Conservation (phyloP, 2,329 filamentous ascomycete species). For the Aspergillus unguis region DNA sequence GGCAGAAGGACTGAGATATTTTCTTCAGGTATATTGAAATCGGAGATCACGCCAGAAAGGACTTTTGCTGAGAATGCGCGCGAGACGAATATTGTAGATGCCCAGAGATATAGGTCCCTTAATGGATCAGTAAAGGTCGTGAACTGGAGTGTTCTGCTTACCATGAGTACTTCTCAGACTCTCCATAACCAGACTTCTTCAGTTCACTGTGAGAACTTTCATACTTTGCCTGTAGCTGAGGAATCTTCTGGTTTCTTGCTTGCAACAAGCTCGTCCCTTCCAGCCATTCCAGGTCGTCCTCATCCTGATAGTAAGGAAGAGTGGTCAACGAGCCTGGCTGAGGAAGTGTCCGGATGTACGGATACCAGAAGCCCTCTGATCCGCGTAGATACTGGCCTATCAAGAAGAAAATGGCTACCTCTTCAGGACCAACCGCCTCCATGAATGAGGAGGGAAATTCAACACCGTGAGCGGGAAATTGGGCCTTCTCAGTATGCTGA, state of each 20-base stretch:
- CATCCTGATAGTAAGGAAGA: constrained; percentile 62
- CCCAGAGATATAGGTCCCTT: constrained; percentile 48
- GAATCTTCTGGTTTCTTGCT: constrained; percentile 32
- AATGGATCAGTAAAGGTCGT: background rate
- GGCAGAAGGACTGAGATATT: constrained; percentile 68
- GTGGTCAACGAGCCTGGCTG: constrained; percentile 60
- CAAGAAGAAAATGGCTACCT: constrained; percentile 65
- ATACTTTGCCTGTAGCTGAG: constrained; percentile 39
- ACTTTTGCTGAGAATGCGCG: constrained; percentile 46
- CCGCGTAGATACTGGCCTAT: constrained; percentile 64
- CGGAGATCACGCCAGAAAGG: constrained; percentile 34
- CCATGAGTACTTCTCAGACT: constrained; percentile 38
- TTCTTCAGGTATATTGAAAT: constrained; percentile 47
- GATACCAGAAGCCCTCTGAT: constrained; percentile 61
- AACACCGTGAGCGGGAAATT: constrained; percentile 33
- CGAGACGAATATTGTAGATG: constrained; percentile 44
- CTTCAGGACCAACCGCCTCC: constrained; percentile 52
- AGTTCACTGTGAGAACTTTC: constrained; percentile 31
- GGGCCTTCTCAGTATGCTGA: constrained; percentile 13
- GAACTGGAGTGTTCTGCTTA: constrained; percentile 14
- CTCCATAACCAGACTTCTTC: constrained; percentile 29
- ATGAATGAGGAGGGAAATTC: constrained; percentile 53
- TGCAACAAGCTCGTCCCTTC: constrained; percentile 35
- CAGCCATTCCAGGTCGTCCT: constrained; percentile 53
- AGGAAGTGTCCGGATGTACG: constrained; percentile 65